Evolutionary conservation across 305 asterid species (phyloP).

Genomic region (Solanum aculeatissimum): DNA sequence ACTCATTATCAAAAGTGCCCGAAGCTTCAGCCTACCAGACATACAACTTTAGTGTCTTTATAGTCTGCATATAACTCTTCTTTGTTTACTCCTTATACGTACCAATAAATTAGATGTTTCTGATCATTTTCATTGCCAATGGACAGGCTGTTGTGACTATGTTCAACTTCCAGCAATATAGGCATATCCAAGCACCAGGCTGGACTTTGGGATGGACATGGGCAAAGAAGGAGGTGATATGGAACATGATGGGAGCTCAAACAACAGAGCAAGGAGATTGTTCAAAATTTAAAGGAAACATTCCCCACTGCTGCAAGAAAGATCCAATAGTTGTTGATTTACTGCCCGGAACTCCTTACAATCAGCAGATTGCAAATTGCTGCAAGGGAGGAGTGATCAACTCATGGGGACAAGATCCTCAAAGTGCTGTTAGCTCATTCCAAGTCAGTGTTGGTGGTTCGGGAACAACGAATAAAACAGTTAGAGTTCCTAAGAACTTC

Average conservation of each 20-base stretch:
- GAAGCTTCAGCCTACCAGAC: neutral
- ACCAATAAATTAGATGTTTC: neutral
- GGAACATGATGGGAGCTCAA: conserved; percentile 23
- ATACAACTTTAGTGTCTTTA: neutral
- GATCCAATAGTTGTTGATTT: conserved; percentile 19
- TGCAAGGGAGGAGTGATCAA: conserved; percentile 29
- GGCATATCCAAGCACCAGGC: conserved; percentile 26
- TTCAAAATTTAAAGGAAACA: conserved; percentile 15
- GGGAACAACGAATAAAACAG: conserved; percentile 23
- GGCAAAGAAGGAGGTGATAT: conserved; percentile 33
- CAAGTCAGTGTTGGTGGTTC: conserved; percentile 22
- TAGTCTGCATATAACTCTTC: neutral
- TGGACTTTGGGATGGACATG: conserved; percentile 34
- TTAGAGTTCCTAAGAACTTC: conserved; percentile 23
- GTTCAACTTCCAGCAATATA: conserved; percentile 23
- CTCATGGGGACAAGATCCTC: conserved; percentile 20
- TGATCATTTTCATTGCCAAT: neutral
- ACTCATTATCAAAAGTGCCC: neutral
- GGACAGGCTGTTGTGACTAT: conserved; percentile 26
- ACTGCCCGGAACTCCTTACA: conserved; percentile 22
- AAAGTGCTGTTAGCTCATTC: conserved; percentile 20
- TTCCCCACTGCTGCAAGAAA: conserved; percentile 24
- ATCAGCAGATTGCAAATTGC: conserved; percentile 27
- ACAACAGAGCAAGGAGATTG: conserved; percentile 25
- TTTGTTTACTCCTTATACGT: neutral